phyloP scores from a whole-genome alignment of 306 rosid species.

The Glycyrrhiza uralensis region DNA sequence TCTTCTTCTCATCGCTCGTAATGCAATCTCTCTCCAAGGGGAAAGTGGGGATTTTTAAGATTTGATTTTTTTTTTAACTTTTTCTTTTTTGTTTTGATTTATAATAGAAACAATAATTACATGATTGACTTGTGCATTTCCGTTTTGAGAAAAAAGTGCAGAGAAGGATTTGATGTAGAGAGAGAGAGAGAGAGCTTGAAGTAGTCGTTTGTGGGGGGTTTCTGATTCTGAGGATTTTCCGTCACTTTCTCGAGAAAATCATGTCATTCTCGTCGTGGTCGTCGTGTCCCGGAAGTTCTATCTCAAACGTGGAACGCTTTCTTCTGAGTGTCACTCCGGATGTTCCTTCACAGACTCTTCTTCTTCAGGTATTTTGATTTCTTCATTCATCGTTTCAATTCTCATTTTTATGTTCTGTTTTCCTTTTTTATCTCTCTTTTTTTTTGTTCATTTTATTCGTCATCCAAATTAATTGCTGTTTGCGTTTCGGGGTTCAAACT shows the following conservation, averaged over 20 bases:
- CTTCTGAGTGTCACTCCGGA: slow-evolving; percentile 57
- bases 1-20: neutral
- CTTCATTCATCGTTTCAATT: neutral
- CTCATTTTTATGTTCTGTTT: neutral
- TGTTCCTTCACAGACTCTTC: slow-evolving; percentile 46
- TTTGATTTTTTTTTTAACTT: neutral
- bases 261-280: slow-evolving; percentile 31
- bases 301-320: slow-evolving; percentile 60
- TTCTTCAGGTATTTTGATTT: slow-evolving; percentile 49
- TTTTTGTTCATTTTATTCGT: neutral
- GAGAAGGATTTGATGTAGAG: neutral
- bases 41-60: neutral
- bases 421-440: neutral
- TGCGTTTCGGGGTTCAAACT: neutral
- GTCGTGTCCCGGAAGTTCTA: neutral
- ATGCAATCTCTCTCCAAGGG: slow-evolving; percentile 3
- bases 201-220: neutral
- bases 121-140: neutral
- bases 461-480: neutral
- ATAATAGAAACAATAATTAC: neutral
- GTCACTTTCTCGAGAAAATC: slow-evolving; percentile 3
- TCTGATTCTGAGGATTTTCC: neutral
- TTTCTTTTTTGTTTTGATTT: neutral
- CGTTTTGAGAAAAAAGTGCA: neutral
- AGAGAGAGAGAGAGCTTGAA: neutral